Conservation (phyloP, 2,329 filamentous ascomycete genomes). For the Epichloe typhina region DNA sequence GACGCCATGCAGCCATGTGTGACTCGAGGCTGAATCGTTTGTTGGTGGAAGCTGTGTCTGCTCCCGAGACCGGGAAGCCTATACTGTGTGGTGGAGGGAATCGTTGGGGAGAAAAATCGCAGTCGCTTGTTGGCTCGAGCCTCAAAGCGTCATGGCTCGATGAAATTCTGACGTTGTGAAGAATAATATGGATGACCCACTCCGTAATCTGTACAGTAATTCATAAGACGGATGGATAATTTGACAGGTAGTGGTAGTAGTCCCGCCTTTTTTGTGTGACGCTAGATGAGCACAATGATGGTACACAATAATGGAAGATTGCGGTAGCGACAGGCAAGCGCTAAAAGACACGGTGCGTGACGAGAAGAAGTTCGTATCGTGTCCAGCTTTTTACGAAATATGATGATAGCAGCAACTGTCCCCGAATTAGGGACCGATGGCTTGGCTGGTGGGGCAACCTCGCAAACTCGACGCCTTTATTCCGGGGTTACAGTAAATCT, state of each 20-base stretch:
- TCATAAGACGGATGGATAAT: too few relatives aligned
- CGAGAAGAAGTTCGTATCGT: neutral
- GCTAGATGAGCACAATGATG: too few relatives aligned
- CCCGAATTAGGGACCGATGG: neutral
- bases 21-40: conserved; percentile 7
- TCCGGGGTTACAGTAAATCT: too few relatives aligned
- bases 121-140: neutral
- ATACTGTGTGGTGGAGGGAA: neutral
- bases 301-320: neutral
- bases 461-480: neutral
- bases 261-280: too few relatives aligned
- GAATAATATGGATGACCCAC: neutral
- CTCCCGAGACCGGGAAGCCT: neutral
- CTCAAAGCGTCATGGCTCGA: neutral
- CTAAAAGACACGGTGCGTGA: neutral
- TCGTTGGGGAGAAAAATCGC: too few relatives aligned
- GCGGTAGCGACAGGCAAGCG: neutral
- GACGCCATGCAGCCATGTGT: conserved; percentile 23
- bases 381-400: neutral
- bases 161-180: neutral
- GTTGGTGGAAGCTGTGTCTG: neutral
- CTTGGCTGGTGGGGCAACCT: neutral
- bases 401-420: neutral
- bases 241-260: too few relatives aligned
- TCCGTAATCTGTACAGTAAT: neutral